A percentile compares a stretch with the other conserved stretches of the same genome.
Evolutionary conservation across 306 rosid species (phyloP).

Genomic region (Lotus japonicus): DNA sequence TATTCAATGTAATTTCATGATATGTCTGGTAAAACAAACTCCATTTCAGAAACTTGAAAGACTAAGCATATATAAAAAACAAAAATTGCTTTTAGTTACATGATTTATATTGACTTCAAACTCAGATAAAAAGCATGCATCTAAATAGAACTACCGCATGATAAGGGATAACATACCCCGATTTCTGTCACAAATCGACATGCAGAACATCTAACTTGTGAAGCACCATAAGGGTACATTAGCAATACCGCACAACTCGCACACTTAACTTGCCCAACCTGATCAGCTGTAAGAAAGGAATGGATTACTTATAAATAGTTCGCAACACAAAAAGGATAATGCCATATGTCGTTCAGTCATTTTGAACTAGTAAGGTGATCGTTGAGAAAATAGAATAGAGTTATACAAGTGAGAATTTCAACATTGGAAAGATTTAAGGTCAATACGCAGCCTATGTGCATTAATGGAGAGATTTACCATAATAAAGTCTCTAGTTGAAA

Average conservation of each 20-base stretch:
- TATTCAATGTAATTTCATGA: background rate
- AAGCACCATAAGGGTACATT: constrained; percentile 81
- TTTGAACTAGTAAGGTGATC: background rate
- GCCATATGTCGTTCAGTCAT: background rate
- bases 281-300: constrained; percentile 53
- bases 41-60: background rate
- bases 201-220: constrained; percentile 75
- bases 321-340: background rate
- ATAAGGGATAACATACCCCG: constrained; percentile 46
- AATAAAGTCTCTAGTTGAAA: background rate
- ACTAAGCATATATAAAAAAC: background rate
- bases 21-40: background rate
- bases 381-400: background rate
- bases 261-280: constrained; percentile 84
- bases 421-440: background rate
- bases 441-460: background rate
- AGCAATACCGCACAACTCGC: constrained; percentile 67
- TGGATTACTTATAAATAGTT: background rate
- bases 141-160: background rate
- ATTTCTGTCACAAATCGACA: constrained; percentile 71
- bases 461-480: background rate
- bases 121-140: background rate
- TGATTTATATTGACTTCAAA: background rate
- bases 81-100: background rate
- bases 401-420: background rate